Evolutionary conservation across 345 rosid genomes (phyloP), one percentile per base, ranked within the genome.

Genomic region (Raphanus raphanistrum): DNA sequence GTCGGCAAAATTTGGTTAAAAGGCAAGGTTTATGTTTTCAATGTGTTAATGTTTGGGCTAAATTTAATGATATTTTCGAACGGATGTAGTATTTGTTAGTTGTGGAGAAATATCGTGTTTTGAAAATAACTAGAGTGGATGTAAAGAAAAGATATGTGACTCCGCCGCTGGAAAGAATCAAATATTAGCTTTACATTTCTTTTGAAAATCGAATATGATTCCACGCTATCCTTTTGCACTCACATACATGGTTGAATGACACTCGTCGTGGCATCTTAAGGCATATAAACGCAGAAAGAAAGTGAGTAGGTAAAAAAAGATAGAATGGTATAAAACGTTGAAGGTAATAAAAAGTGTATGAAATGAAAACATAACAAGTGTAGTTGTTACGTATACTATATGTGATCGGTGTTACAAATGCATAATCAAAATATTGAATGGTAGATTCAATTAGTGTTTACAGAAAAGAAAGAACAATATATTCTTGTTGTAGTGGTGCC

Each of bases 131-230:
- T 29, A 31, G 55, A 50, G 38, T 61, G 65, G 29, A 13, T 60
- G 21, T 61, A 61, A 57, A 31, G 66, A 61, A 61, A 57, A 31
- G 66, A 61, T n/a, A n/a, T 5, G 21, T 61, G 66, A 61, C 9
- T 61, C 25, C 21, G 7, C 21, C 5, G 11, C 36, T 61, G 36
- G 17, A 2, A 61, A 29, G 21, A 5, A 29, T 29, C 38, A 61
- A n/a, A 6, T 32, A 8, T 58, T 10, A 26, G 32, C n/a, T 11
- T 16, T 27, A 5, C 6, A 4, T 32, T 15, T 63, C 10, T 12
- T 28, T 63, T 32, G 5, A n/a, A 62, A 15, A 15, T 63, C 43
- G 66, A 43, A 75, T 68, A 41, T 75, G 68, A 60, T 75, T 75
- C 73, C 13, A 60, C 54, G 52, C 9, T 31, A 31, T 59, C 73